Percentiles rank a stretch among this genome's conserved stretches.
Conservation (phyloP, 495 filamentous ascomycete genomes). For the Annulohypoxylon bovei region DNA sequence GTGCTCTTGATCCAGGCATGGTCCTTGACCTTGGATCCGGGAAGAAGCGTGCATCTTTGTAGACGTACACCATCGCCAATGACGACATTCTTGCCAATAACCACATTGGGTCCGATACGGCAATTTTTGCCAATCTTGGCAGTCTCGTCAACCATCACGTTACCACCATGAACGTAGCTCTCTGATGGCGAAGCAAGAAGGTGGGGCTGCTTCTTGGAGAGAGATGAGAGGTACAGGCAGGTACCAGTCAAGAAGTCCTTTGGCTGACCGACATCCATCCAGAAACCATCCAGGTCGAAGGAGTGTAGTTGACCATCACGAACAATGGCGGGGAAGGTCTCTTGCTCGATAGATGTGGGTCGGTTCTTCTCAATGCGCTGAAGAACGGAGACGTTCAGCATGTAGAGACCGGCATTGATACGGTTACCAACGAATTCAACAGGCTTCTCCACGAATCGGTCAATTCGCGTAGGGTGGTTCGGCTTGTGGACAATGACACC, state of each 20-base stretch:
- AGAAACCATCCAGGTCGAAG: constrained; percentile 98
- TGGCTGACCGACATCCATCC: constrained; percentile 99
- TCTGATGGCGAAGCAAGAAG: constrained; percentile 78
- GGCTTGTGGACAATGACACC: constrained; percentile 99
- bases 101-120: constrained; percentile 97
- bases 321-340: constrained; percentile 97
- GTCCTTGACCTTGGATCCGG: constrained; percentile 94
- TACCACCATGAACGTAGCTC: constrained; percentile 91
- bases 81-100: constrained; percentile 93
- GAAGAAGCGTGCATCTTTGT: constrained; percentile 91
- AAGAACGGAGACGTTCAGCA: constrained; percentile 93
- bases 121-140: constrained; percentile 99
- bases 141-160: constrained; percentile 94
- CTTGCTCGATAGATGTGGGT: constrained; percentile 99
- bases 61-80: constrained; percentile 94
- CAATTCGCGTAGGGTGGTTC: constrained; percentile 88
- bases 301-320: constrained; percentile 94
- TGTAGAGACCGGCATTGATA: constrained; percentile 99
- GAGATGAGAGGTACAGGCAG: constrained; percentile 93
- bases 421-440: constrained; percentile 99
- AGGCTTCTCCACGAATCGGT: constrained; percentile 99
- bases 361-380: constrained; percentile 88
- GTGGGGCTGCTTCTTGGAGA: constrained; percentile 92
- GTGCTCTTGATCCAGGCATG: constrained; percentile 99
- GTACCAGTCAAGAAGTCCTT: constrained; percentile 98